A percentile compares a stretch with the other conserved stretches of the same genome.
Evolutionary conservation across 495 filamentous ascomycete species (phyloP).

Genomic region (Aspergillus ellipticus): DNA sequence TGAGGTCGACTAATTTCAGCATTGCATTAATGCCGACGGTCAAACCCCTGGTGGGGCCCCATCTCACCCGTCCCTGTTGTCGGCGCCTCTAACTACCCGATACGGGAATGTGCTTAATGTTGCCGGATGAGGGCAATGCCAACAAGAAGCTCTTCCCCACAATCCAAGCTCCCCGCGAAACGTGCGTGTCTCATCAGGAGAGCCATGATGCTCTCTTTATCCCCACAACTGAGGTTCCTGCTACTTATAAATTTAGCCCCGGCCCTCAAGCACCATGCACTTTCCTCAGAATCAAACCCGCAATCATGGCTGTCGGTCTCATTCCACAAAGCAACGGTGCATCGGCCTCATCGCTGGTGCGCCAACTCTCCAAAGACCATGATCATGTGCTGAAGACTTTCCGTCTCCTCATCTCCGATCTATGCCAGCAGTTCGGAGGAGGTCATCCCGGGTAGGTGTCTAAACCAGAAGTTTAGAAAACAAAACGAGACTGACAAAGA

Average conservation of each 20-base stretch:
- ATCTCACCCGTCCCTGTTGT: slow-evolving; percentile 7
- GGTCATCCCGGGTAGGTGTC: slow-evolving; percentile 52
- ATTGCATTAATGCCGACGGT: background rate
- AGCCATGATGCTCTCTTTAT: no score
- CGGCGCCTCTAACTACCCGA: slow-evolving; percentile 17
- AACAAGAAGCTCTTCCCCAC: background rate
- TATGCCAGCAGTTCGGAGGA: slow-evolving; percentile 56
- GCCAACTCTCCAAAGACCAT: slow-evolving; percentile 31
- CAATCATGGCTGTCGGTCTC: slow-evolving; percentile 15
- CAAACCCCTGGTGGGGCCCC: background rate
- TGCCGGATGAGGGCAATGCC: slow-evolving; percentile 7
- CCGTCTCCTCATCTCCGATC: slow-evolving; percentile 53
- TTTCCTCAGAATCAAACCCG: slow-evolving; percentile 3
- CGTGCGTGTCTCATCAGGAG: no score
- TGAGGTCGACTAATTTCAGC: background rate
- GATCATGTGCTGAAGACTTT: slow-evolving; percentile 49
- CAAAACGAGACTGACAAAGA: slow-evolving; percentile 2
- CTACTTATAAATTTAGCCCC: slow-evolving; percentile 1
- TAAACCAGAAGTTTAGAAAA: background rate
- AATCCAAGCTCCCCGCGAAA: background rate
- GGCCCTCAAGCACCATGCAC: background rate
- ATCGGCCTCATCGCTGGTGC: slow-evolving; percentile 20
- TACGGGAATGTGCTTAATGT: slow-evolving; percentile 8
- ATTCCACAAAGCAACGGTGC: slow-evolving; percentile 13
- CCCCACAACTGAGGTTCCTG: no score